Evolutionary conservation across 1,284 basidiomycete species (phyloP).

Genomic region (Xerocomus minutiporus): DNA sequence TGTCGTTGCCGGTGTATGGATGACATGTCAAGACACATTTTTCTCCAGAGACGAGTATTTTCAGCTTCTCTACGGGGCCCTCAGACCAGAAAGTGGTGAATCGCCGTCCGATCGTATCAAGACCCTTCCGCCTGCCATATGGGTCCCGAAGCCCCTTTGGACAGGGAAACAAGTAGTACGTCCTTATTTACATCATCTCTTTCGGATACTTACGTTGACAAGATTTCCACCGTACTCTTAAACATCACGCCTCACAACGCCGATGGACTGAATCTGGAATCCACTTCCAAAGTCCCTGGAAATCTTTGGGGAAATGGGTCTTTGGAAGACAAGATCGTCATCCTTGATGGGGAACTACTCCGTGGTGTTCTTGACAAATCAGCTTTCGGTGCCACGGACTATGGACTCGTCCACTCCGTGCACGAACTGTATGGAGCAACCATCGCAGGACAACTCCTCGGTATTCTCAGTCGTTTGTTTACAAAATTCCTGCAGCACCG

Average conservation of each 20-base stretch:
- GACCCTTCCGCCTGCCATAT: constrained; percentile 88
- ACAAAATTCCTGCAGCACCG: constrained; percentile 97
- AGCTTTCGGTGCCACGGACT: constrained; percentile 94
- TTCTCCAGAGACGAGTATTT: constrained; percentile 96
- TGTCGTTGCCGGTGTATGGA: constrained; percentile 98
- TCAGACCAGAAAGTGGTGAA: constrained; percentile 84
- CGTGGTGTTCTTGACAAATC: constrained; percentile 96
- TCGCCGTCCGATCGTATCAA: constrained; percentile 65
- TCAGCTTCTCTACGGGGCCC: constrained; percentile 93
- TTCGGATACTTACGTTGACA: constrained; percentile 5
- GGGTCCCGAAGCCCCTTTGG: constrained; percentile 90
- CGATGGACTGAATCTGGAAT: constrained; percentile 81
- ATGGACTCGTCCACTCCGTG: constrained; percentile 96
- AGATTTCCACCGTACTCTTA: constrained; percentile 89
- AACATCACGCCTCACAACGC: constrained; percentile 87
- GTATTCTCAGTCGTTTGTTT: constrained; percentile 89
- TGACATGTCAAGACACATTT: constrained; percentile 95
- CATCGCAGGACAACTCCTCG: constrained; percentile 86
- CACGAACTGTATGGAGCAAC: constrained; percentile 97
- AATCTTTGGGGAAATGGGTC: constrained; percentile 79
- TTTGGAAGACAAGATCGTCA: constrained; percentile 83
- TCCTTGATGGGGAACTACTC: constrained; percentile 91
- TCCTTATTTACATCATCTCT: constrained; percentile 11
- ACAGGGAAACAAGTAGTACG: constrained; percentile 96
- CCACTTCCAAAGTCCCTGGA: constrained; percentile 84